Evolutionary conservation across 257 asterid species (phyloP), one percentile per base, ranked within the genome.

Genomic region (Solanum clarkiae): DNA sequence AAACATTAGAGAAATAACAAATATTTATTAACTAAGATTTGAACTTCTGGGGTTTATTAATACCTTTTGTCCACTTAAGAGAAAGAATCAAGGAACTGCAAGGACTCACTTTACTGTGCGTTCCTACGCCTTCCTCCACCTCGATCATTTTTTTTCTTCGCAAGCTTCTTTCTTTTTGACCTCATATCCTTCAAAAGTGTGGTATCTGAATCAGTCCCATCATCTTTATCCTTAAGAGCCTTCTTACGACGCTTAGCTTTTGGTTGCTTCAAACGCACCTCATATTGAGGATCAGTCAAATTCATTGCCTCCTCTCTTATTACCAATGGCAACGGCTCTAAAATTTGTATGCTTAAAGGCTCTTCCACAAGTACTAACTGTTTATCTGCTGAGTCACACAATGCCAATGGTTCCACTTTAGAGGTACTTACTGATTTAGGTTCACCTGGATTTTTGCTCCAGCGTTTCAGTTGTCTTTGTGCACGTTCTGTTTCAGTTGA

Each of bases 391-490:
- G 60, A 14, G 14, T 62, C 60, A 15, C 60, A 36, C 47, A 66
- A 86, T 80, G 65, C 69, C 63, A 36, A 59, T 10, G 9, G 62
- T 63, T 87, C 51, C 51, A 32, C 24, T 53, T 65, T 17, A 40
- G 62, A 81, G 45, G 65, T 17, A 53, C 26, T 32, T 15, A 36
- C 60, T 13, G 81, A 74, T 74, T 74, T 36, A 57, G 77, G 85
- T 70, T 84, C 80, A 60, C 53, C 42, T 11, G 8, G 77, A 42
- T 10, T 81, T 80, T 17, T 44, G 82, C 32, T 84, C 87, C 86
- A 81, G 82, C 87, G 89, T 80, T 85, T 89, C 82, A 6, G 83
- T 63, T 87, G 91, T 49, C 90, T 85, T 59, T 18, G 72, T 5
- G 51, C 24, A 82, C 84, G 84, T 20, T 36, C 54, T 14, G 88